phyloP scores from a whole-genome alignment of 169 alveolate genomes.

The Cryptosporidium tyzzeri region DNA sequence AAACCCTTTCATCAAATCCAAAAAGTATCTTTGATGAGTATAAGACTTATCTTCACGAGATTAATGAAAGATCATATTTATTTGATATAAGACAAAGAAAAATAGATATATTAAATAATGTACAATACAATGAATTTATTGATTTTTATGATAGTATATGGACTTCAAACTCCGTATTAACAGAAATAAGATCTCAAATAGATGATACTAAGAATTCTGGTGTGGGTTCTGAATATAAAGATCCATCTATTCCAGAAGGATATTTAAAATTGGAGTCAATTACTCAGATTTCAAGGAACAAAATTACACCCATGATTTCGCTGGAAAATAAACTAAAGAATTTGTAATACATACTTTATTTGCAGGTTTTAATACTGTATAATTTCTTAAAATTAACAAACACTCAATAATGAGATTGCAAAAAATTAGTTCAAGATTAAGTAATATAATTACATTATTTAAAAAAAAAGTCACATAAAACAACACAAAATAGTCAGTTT shows the following conservation, averaged over 20 bases:
- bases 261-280: constrained; percentile 10
- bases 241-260: constrained; percentile 27
- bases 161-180: constrained; percentile 21
- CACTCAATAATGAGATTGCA: too few species aligned
- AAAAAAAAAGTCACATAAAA: background rate
- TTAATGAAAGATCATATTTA: constrained; percentile 46
- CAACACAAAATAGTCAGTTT: background rate
- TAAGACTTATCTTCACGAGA: constrained; percentile 49
- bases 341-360: background rate
- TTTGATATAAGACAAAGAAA: constrained; percentile 49
- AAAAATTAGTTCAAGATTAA: background rate
- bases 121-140: constrained; percentile 36
- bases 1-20: constrained; percentile 37
- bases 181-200: constrained; percentile 63
- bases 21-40: constrained; percentile 68
- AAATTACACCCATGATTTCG: background rate
- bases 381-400: background rate
- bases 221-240: background rate
- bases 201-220: constrained; percentile 17
- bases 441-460: background rate
- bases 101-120: constrained; percentile 20
- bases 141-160: constrained; percentile 64
- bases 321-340: background rate
- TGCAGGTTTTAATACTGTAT: background rate
- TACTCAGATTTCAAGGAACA: constrained; percentile 28